Evolutionary conservation across 2,329 filamentous ascomycete species (phyloP).

Genomic region (Aotearoamyces nothofagi): DNA sequence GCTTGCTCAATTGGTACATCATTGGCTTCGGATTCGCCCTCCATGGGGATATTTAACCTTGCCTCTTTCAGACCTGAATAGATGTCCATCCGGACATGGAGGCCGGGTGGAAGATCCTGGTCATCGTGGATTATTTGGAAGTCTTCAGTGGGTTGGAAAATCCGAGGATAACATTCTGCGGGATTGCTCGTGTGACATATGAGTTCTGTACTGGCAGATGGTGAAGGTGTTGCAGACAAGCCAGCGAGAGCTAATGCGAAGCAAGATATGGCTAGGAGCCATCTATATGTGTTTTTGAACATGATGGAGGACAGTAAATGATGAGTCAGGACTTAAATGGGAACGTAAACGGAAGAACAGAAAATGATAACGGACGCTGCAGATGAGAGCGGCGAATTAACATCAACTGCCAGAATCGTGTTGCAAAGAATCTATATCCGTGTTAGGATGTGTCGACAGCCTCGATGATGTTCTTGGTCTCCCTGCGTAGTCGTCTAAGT

Average conservation of each 20-base stretch:
- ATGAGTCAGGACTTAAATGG: too few relatives aligned
- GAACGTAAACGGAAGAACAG: too few relatives aligned
- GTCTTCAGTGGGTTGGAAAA: conserved; percentile 48
- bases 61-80: conserved; percentile 49
- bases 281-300: too few relatives aligned
- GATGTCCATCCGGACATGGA: conserved; percentile 52
- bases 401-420: too few relatives aligned
- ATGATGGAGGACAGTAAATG: too few relatives aligned
- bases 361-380: too few relatives aligned
- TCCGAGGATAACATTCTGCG: conserved; percentile 47
- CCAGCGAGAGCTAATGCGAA: conserved; percentile 4
- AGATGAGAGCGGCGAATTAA: too few relatives aligned
- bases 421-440: not conserved
- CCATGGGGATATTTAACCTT: conserved; percentile 42
- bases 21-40: conserved; percentile 28
- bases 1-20: conserved; percentile 36
- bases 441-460: not conserved
- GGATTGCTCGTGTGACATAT: conserved; percentile 48
- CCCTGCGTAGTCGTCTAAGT: conserved; percentile 15
- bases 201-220: conserved; percentile 29
- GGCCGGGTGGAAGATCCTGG: conserved; percentile 47
- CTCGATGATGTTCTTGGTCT: conserved; percentile 11
- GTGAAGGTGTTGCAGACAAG: conserved; percentile 11
- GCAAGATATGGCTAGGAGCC: not conserved
- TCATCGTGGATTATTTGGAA: conserved; percentile 49